These are phyloP conservation scores for Lepidopterella palustris DNA, from an alignment of 495 filamentous ascomycete genomes.

Conservation along the genomic window DNA sequence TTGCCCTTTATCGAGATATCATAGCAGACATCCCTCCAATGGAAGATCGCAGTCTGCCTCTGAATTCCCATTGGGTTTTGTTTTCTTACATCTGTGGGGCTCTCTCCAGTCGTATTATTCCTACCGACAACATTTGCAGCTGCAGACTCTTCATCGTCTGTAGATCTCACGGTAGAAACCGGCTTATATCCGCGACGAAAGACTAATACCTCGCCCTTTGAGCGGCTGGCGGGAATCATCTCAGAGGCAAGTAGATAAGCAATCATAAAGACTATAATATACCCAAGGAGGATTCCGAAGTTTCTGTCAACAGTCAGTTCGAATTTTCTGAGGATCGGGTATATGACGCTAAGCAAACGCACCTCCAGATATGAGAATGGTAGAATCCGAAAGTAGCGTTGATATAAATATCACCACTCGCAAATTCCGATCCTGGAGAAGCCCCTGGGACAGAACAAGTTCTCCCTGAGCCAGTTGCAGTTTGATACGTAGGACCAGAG, in stretches of 20 bases:
- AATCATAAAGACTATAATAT: conserved; percentile 12
- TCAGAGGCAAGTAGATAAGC: conserved; percentile 44
- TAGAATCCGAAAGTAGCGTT: conserved; percentile 2
- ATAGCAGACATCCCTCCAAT: conserved; percentile 20
- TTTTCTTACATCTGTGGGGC: conserved; percentile 43
- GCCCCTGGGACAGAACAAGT: conserved; percentile 11
- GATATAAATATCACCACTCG: conserved; percentile 12
- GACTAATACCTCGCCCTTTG: conserved; percentile 49
- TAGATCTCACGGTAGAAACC: conserved; percentile 40
- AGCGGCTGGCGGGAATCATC: conserved; percentile 44
- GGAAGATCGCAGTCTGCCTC: conserved; percentile 34
- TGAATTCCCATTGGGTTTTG: conserved; percentile 37
- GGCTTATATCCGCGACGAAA: conserved; percentile 51
- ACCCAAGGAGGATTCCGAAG: conserved; percentile 18
- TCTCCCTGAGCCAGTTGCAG: neutral
- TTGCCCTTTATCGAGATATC: conserved; percentile 11
- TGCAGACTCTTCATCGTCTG: conserved; percentile 28
- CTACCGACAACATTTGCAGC: conserved; percentile 16
- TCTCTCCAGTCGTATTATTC: conserved; percentile 37
- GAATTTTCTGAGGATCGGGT: neutral
- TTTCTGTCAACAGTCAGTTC: conserved; percentile 1
- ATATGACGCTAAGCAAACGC: neutral
- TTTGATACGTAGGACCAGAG: conserved; percentile 4
- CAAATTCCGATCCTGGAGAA: neutral
- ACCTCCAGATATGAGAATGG: conserved; percentile 11